These are phyloP conservation scores for Rhodotorula paludigena DNA, from an alignment of 768 basidiomycete species.

Conservation along the genomic window DNA sequence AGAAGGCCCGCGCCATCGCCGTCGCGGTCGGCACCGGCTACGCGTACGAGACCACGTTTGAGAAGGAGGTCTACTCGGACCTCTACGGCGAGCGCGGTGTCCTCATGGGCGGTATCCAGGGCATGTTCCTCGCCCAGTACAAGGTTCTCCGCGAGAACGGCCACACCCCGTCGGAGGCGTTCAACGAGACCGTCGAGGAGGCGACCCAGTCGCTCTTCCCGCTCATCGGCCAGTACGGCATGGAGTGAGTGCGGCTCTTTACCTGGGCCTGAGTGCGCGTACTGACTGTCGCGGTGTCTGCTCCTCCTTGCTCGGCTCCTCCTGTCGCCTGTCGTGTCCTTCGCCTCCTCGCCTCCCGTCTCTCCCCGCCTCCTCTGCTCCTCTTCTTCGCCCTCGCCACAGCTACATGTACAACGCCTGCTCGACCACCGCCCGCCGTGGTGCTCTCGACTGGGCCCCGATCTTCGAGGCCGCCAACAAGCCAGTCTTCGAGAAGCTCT, in stretches of 20 bases:
- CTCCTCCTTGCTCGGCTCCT: too few species aligned
- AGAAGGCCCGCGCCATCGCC: constrained; percentile 91
- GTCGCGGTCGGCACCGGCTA: constrained; percentile 95
- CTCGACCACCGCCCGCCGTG: constrained; percentile 97
- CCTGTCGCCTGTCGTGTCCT: too few species aligned
- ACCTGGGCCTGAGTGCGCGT: too few species aligned
- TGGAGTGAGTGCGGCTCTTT: too few species aligned
- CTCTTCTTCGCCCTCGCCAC: background rate
- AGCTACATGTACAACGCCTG: constrained; percentile 61
- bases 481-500: constrained; percentile 90
- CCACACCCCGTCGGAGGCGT: constrained; percentile 94
- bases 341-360: background rate
- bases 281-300: too few species aligned
- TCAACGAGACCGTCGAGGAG: constrained; percentile 99
- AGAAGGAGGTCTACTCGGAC: constrained; percentile 99
- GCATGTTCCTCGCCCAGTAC: constrained; percentile 98
- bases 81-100: constrained; percentile 99
- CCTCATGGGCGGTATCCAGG: constrained; percentile 56
- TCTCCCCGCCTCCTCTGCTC: background rate
- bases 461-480: constrained; percentile 65
- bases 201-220: constrained; percentile 99
- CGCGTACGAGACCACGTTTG: constrained; percentile 96
- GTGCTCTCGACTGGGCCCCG: constrained; percentile 98
- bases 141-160: constrained; percentile 93
- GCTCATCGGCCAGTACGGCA: constrained; percentile 75